These are phyloP conservation scores for Penicillium sp. DNA, from an alignment of 2,329 filamentous ascomycete species.

Conservation along the genomic window DNA sequence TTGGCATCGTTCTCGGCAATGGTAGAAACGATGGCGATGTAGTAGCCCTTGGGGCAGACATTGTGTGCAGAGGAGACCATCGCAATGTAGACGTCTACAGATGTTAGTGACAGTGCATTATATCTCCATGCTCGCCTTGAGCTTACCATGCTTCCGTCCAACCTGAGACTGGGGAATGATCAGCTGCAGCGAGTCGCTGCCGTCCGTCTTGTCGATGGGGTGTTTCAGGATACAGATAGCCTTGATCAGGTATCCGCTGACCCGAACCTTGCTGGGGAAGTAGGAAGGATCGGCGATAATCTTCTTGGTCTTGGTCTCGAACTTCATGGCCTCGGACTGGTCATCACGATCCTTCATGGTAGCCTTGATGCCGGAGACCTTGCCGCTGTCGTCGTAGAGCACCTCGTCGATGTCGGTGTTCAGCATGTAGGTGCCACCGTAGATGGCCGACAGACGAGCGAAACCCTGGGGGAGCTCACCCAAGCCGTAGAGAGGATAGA, in stretches of 20 bases:
- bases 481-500: conserved; percentile 96
- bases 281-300: conserved; percentile 96
- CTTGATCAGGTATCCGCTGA: conserved; percentile 85
- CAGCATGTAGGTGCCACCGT: conserved; percentile 98
- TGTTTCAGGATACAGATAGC: conserved; percentile 98
- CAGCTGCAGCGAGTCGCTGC: conserved; percentile 84
- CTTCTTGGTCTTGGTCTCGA: conserved; percentile 92
- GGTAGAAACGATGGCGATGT: conserved; percentile 96
- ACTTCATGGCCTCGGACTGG: conserved; percentile 71
- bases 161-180: conserved; percentile 98
- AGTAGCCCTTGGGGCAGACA: conserved; percentile 98
- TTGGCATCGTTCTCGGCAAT: conserved; percentile 89
- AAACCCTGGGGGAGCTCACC: conserved; percentile 97
- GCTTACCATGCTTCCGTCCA: conserved; percentile 86
- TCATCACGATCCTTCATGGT: conserved; percentile 88
- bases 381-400: conserved; percentile 68
- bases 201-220: conserved; percentile 82
- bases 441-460: conserved; percentile 94
- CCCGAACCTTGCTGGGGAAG: conserved; percentile 83
- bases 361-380: conserved; percentile 93
- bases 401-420: conserved; percentile 93
- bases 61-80: conserved; percentile 95
- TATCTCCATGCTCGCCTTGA: background rate
- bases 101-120: conserved; percentile 12
- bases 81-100: conserved; percentile 86